Evolutionary conservation across 805 yeast species (phyloP), one percentile per base, ranked within the genome.

Genomic region (Starmerella ratchasimensis): DNA sequence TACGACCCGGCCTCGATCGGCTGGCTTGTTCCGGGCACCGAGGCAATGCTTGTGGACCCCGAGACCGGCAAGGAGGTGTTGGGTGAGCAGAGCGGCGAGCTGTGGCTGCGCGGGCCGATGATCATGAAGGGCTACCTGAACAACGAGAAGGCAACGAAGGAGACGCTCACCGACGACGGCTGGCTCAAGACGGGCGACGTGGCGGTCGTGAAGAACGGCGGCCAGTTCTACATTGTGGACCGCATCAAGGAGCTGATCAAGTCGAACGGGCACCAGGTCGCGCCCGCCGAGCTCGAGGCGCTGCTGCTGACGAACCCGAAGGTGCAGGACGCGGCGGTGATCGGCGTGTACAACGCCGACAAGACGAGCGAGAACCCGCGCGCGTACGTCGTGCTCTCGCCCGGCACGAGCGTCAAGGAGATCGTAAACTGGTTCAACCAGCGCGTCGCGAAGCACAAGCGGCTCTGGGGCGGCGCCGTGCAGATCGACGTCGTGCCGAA

Each of bases 201-300:
- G 30, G 71, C 68, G 5, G 46, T 50, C 5, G 41, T 64, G 11
- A 63, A 60, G 38, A 46, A 48, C 11, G 49, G 49, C 25, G 68
- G 71, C 49, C 51, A 52, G 41, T 54, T 59, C 36, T 57, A 48
- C 44, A 69, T 74, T 41, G 68, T 74, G 37, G 80, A 74, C 49
- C 63, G 82, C 35, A 73, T 71, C 33, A 76, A 76, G 60, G 78
- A 76, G 55, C 69, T 76, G 52, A 76, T 75, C 65, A 76, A 76
- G 63, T 55, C 60, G 15, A 58, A 59, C 44, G 95, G 95, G 46
- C 94, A 84, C 61, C 77, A 94, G 64, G 73, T 86, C 45, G 86
- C 95, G 8, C 88, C 96, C 25, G 88, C 95, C 11, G 96, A 86
- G 64, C 80, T 86, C 45, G 96, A 86, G 61, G 77, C 88, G 23